Evolutionary conservation across 371 early-diverging fungal genomes (phyloP), one percentile per base, ranked within the genome.

Genomic region (Syncephalastrum racemosum): DNA sequence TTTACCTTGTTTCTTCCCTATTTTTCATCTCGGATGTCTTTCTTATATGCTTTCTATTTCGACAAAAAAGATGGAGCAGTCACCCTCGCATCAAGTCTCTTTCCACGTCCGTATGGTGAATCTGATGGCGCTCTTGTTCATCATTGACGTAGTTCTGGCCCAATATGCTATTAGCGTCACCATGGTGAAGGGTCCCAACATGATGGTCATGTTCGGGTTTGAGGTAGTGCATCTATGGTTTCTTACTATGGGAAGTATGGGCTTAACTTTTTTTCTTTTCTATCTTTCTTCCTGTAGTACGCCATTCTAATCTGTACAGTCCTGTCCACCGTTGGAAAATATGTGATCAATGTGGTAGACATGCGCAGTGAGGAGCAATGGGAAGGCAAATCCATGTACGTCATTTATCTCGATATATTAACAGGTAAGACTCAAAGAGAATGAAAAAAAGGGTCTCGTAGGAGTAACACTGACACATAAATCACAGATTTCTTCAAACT

Each of bases 121-220:
- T 25, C 67, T 92, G 46, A 85, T 91, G 71, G 51, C 67, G 0
- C 40, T 90, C 1, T 77, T 97, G 40, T 66, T 86, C 12, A 50
- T 77, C 2, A 58, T 90, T 16, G 97, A 98, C 62, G 42, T 79
- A 15, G 59, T 81, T 4, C 75, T 96, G 62, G 80, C 93, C 4
- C 56, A 61, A 14, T 89, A 90, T 66, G 82, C 94, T 12, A 78
- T 88, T 5, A 69, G 78, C 10, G 72, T 77, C 40, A 90, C 90
- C 8, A 44, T 82, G 22, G 55, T 62, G 4, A 71, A 79, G 45
- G 93, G 90, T 7, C 85, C 94, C 1, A 86, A 82, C 43, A 94
- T 95, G 91, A 90, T 97, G 90, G 87, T 96, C 27, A 88, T 95
- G 68, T 96, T 97, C 85, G 95, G 92, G 6, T 98, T 97, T 62